Percentiles rank a stretch among this genome's conserved stretches.
Evolutionary conservation across 441 rosid species (phyloP).

Genomic region (Pelargonium cotyledonis): DNA sequence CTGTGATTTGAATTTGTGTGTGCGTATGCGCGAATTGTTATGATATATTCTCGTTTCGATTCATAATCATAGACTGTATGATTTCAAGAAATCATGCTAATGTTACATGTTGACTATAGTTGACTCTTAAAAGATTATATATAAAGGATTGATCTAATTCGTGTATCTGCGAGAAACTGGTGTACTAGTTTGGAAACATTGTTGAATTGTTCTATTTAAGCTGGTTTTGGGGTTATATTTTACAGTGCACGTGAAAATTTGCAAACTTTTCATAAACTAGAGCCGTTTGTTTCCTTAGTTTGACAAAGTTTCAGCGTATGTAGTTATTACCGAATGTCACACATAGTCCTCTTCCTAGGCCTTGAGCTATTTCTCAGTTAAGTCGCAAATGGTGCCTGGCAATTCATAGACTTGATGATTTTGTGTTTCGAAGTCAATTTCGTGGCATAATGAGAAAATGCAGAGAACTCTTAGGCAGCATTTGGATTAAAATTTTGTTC

Average conservation of each 20-base stretch:
- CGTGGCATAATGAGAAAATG: too few relatives aligned
- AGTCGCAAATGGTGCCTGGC: not conserved
- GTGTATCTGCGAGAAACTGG: not conserved
- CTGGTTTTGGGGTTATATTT: not conserved
- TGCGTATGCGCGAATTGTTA: too few relatives aligned
- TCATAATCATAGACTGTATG: not conserved
- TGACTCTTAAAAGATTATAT: not conserved
- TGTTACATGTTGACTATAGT: not conserved
- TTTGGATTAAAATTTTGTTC: too few relatives aligned
- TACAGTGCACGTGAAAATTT: too few relatives aligned
- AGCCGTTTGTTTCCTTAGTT: too few relatives aligned
- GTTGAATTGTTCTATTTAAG: not conserved
- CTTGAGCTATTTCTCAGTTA: not conserved
- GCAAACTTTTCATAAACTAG: too few relatives aligned
- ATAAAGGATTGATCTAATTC: too few relatives aligned
- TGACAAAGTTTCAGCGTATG: too few relatives aligned
- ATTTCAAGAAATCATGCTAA: not conserved
- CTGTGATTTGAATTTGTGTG: too few relatives aligned
- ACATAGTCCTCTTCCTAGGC: not conserved
- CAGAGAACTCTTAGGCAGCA: too few relatives aligned
- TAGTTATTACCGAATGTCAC: not conserved
- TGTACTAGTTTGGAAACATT: not conserved
- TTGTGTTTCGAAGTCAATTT: not conserved
- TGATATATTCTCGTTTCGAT: not conserved
- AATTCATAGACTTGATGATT: not conserved